A percentile compares a stretch with the other conserved stretches of the same genome.
phyloP scores from a whole-genome alignment of 129 eudicot genomes.

The Deinandra increscens region DNA sequence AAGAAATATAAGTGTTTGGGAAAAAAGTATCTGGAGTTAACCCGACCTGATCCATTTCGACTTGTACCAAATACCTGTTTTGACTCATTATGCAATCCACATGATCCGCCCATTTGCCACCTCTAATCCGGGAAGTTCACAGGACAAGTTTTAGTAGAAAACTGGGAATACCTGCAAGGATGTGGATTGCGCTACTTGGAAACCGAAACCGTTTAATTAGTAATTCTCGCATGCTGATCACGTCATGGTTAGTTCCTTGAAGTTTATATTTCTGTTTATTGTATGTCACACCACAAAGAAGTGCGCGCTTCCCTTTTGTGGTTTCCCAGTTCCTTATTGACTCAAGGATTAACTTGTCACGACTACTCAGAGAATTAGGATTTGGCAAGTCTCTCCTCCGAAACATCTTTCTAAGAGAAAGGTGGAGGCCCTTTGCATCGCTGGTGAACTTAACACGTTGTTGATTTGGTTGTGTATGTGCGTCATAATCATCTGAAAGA shows the following conservation, averaged over 20 bases:
- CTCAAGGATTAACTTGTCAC: constrained; percentile 17
- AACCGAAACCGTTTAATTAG: constrained; percentile 43
- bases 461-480: background rate
- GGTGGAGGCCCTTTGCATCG: constrained; percentile 28
- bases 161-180: constrained; percentile 53
- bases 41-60: background rate
- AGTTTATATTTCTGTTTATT: constrained; percentile 52
- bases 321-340: constrained; percentile 34
- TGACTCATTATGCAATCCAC: background rate
- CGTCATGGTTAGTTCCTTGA: constrained; percentile 61
- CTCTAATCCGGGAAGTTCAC: background rate
- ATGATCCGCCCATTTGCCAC: background rate
- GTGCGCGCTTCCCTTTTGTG: constrained; percentile 59
- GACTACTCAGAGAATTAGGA: constrained; percentile 10
- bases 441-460: constrained; percentile 4
- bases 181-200: constrained; percentile 46
- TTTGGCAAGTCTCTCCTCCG: background rate
- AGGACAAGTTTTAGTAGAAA: background rate
- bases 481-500: constrained; percentile 18
- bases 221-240: constrained; percentile 44
- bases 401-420: constrained; percentile 7
- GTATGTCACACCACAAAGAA: constrained; percentile 76
- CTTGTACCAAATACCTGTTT: background rate
- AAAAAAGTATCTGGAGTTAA: background rate
- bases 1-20: background rate